A percentile compares a stretch with the other conserved stretches of the same genome.
Conservation (phyloP, 305 asterid species). For the Fraxinus dipetala region DNA sequence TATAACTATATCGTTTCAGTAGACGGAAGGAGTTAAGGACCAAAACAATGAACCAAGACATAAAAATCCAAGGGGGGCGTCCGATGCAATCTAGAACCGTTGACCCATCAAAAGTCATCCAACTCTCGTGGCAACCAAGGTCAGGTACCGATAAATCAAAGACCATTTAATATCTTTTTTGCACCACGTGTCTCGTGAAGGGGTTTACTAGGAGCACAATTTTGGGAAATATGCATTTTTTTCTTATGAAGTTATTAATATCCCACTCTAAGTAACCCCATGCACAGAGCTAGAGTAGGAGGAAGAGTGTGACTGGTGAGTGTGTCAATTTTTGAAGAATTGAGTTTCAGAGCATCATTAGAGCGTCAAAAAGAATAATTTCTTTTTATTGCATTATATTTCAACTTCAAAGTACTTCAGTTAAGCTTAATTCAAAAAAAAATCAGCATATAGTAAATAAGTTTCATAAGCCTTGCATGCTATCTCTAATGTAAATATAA, state of each 20-base stretch:
- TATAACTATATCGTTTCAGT: constrained; percentile 30
- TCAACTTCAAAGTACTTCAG: not conserved
- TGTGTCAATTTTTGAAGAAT: not conserved
- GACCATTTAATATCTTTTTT: constrained; percentile 22
- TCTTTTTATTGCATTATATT: not conserved
- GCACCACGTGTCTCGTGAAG: constrained; percentile 17
- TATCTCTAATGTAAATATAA: not conserved
- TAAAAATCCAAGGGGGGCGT: constrained; percentile 24
- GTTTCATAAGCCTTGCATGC: not conserved
- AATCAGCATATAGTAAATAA: not conserved
- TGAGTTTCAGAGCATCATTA: not conserved
- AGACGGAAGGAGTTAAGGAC: constrained; percentile 50
- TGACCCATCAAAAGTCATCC: constrained; percentile 64
- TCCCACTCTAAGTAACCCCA: not conserved
- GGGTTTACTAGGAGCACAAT: not conserved
- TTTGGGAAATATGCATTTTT: not conserved
- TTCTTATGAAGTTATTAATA: constrained; percentile 1
- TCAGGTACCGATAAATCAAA: constrained; percentile 53
- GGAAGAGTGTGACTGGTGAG: not conserved
- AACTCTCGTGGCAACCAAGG: constrained; percentile 90
- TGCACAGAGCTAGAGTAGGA: not conserved
- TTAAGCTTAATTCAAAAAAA: not conserved
- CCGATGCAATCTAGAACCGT: constrained; percentile 26
- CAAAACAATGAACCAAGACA: constrained; percentile 41
- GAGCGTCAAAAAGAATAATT: not conserved